These are phyloP conservation scores for Solanum aculeatissimum DNA, from an alignment of 305 asterid species.

Conservation along the genomic window DNA sequence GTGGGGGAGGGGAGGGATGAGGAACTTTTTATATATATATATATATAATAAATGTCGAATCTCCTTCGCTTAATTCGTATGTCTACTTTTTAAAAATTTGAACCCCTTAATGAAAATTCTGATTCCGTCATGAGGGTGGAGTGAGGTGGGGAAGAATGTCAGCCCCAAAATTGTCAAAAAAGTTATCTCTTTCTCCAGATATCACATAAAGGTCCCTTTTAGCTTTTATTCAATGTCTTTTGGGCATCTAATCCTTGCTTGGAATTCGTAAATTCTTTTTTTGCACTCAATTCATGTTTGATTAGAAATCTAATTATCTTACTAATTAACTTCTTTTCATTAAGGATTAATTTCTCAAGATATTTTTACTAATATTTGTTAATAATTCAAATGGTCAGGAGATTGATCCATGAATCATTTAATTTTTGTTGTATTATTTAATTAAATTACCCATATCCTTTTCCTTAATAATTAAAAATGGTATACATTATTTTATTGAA, in stretches of 20 bases:
- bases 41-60: too few relatives aligned
- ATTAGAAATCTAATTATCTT: not conserved
- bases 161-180: slow-evolving; percentile 34
- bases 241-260: not conserved
- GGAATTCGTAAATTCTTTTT: not conserved
- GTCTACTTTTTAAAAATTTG: too few relatives aligned
- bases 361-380: not conserved
- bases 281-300: not conserved
- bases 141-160: not conserved
- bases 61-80: accelerated
- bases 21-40: too few relatives aligned
- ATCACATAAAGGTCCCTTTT: slow-evolving; percentile 64
- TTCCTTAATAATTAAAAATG: not conserved
- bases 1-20: too few relatives aligned
- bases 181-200: slow-evolving; percentile 37
- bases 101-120: too few relatives aligned
- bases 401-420: not conserved
- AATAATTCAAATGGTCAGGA: not conserved
- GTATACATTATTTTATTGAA: not conserved
- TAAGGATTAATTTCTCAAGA: not conserved
- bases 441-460: not conserved
- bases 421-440: not conserved
- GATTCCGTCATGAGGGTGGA: too few relatives aligned
- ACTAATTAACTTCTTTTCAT: not conserved
- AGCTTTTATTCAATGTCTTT: slow-evolving; percentile 19